These are phyloP conservation scores for Pseudonectria foliicola DNA, from an alignment of 2,329 filamentous ascomycete species.

Conservation along the genomic window DNA sequence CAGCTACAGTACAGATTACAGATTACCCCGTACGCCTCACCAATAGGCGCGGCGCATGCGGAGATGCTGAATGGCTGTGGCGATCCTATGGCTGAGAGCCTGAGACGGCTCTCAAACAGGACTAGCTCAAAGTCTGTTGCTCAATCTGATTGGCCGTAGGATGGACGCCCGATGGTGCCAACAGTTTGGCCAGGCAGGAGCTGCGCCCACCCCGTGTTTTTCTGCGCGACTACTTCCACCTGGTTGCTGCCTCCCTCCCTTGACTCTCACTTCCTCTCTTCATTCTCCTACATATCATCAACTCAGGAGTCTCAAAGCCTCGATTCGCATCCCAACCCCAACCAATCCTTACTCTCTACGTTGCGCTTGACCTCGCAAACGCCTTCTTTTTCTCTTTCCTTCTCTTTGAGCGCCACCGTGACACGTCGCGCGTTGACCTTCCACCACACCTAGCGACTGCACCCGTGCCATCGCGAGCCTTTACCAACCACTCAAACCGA, in stretches of 20 bases:
- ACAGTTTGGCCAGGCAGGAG: constrained; percentile 14
- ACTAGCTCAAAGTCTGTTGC: constrained; percentile 7
- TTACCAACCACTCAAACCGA: constrained; percentile 4
- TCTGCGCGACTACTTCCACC: constrained; percentile 9
- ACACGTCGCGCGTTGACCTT: too few relatives aligned
- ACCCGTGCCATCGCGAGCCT: constrained; percentile 1
- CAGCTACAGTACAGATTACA: too few relatives aligned
- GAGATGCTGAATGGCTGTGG: constrained; percentile 7
- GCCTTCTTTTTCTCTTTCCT: too few relatives aligned
- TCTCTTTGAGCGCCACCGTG: too few relatives aligned
- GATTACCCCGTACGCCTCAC: too few relatives aligned
- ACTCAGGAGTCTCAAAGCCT: constrained; percentile 10
- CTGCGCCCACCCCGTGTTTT: constrained; percentile 22
- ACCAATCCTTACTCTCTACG: constrained; percentile 8
- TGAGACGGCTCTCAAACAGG: constrained; percentile 2
- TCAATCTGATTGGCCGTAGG: constrained; percentile 1
- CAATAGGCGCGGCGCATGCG: constrained; percentile 10
- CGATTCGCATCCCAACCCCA: constrained; percentile 14
- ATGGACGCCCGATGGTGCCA: constrained; percentile 9
- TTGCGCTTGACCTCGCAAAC: not conserved
- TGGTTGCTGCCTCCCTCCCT: constrained; percentile 7
- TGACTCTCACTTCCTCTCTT: constrained; percentile 8
- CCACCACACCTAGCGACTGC: constrained; percentile 4
- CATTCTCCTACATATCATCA: constrained; percentile 5
- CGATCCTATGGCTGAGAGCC: constrained; percentile 14